Percentiles rank a stretch among this genome's conserved stretches.
Conservation (phyloP, 192 early-diverging fungal genomes). For the Lobosporangium transversale region DNA sequence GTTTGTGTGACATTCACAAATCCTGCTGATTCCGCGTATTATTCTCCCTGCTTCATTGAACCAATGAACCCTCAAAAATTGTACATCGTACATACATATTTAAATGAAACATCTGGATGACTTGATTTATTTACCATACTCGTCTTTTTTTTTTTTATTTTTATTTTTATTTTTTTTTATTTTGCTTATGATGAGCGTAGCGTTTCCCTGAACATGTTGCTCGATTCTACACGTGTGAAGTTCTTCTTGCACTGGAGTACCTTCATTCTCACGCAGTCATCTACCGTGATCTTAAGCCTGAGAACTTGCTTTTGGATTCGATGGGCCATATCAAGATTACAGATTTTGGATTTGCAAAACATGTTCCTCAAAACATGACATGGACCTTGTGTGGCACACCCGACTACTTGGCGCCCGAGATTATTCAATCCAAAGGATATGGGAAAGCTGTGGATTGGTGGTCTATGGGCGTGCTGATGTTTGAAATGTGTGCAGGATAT, state of each 20-base stretch:
- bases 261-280: constrained; percentile 81
- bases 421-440: constrained; percentile 94
- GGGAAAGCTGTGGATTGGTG: constrained; percentile 95
- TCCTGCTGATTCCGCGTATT: too few species aligned
- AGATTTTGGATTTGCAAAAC: constrained; percentile 90
- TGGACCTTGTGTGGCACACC: constrained; percentile 91
- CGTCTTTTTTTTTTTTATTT: neutral
- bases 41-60: too few species aligned
- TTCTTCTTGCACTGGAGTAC: constrained; percentile 80
- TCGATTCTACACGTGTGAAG: constrained; percentile 81
- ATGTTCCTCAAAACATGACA: constrained; percentile 82
- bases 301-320: constrained; percentile 79
- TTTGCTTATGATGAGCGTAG: too few species aligned
- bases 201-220: constrained; percentile 80
- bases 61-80: too few species aligned
- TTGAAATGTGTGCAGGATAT: constrained; percentile 93
- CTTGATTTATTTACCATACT: too few species aligned
- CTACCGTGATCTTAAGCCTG: constrained; percentile 88
- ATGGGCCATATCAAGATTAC: constrained; percentile 89
- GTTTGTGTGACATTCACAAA: too few species aligned
- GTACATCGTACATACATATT: too few species aligned
- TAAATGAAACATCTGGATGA: too few species aligned
- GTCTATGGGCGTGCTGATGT: constrained; percentile 90
- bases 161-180: neutral
- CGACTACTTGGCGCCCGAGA: constrained; percentile 84